Conservation (phyloP, 2,329 filamentous ascomycete genomes). For the Colletotrichum sp. region DNA sequence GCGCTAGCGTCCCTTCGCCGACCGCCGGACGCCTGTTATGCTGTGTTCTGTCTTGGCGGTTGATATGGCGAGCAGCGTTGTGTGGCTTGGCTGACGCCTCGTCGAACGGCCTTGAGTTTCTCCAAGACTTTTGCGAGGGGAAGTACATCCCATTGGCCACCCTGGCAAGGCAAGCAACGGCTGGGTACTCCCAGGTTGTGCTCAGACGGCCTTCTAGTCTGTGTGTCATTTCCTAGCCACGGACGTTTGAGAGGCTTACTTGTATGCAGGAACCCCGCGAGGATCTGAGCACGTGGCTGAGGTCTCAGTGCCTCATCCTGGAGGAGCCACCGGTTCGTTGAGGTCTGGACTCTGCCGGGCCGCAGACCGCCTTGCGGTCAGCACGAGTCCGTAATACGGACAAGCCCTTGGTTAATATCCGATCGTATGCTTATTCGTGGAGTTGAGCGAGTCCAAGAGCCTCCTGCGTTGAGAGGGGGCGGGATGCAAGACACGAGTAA, state of each 20-base stretch:
- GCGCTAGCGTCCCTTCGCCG: not conserved
- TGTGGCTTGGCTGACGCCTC: constrained; percentile 14
- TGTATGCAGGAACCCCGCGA: not conserved
- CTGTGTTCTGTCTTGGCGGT: not conserved
- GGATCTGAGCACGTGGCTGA: not conserved
- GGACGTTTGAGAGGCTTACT: not conserved
- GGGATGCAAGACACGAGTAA: not conserved
- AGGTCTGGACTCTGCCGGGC: not conserved
- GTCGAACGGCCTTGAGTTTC: constrained; percentile 10
- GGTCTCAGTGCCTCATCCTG: not conserved
- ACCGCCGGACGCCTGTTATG: not conserved
- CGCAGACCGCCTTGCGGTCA: not conserved
- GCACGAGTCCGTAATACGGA: not conserved
- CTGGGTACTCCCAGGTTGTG: not conserved
- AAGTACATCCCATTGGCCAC: not conserved
- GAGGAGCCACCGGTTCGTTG: not conserved
- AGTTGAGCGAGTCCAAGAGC: not conserved
- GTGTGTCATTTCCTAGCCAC: not conserved
- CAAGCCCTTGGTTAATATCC: not conserved
- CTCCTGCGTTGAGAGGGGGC: not conserved
- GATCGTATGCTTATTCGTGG: not conserved
- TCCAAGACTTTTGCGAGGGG: not conserved
- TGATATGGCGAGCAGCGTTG: not conserved
- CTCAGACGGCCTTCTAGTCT: not conserved
- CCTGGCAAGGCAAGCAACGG: not conserved